Evolutionary conservation across 306 rosid genomes (phyloP).

Genomic region (Hippophae rhamnoides): DNA sequence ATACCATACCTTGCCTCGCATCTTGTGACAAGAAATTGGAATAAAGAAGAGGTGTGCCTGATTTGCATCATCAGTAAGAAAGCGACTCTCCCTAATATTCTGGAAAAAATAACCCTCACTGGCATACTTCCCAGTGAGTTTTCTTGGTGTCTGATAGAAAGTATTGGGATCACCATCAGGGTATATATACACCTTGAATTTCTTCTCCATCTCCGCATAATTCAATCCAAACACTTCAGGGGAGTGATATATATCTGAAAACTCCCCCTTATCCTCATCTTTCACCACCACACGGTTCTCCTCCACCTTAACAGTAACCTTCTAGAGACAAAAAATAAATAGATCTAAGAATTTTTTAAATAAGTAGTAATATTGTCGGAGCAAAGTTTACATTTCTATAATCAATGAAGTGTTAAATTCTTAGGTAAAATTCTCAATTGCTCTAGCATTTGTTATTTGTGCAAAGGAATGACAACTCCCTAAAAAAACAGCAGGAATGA

Average conservation of each 20-base stretch:
- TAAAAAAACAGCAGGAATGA: too few species aligned
- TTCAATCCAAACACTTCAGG: constrained; percentile 60
- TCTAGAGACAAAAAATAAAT: constrained; percentile 2
- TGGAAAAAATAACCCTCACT: constrained; percentile 93
- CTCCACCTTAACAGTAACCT: constrained; percentile 24
- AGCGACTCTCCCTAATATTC: constrained; percentile 72
- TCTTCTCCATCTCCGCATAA: constrained; percentile 71
- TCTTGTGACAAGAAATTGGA: constrained; percentile 90
- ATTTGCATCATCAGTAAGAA: constrained; percentile 73
- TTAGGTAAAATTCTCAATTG: too few species aligned
- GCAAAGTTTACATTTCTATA: too few species aligned
- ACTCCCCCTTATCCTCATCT: constrained; percentile 12
- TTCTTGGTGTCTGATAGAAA: constrained; percentile 87
- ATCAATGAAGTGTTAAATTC: too few species aligned
- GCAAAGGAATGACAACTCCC: too few species aligned
- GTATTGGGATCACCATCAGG: constrained; percentile 93
- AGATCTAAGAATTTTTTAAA: too few species aligned
- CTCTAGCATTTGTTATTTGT: too few species aligned
- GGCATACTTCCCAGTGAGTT: constrained; percentile 86
- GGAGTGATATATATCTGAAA: constrained; percentile 54
- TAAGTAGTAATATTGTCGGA: neutral
- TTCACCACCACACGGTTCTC: constrained; percentile 4
- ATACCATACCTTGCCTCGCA: constrained; percentile 82
- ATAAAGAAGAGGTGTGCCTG: constrained; percentile 84
- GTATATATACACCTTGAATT: constrained; percentile 77